Conservation (phyloP, 2,329 filamentous ascomycete genomes). For the Metarhizium rileyi region DNA sequence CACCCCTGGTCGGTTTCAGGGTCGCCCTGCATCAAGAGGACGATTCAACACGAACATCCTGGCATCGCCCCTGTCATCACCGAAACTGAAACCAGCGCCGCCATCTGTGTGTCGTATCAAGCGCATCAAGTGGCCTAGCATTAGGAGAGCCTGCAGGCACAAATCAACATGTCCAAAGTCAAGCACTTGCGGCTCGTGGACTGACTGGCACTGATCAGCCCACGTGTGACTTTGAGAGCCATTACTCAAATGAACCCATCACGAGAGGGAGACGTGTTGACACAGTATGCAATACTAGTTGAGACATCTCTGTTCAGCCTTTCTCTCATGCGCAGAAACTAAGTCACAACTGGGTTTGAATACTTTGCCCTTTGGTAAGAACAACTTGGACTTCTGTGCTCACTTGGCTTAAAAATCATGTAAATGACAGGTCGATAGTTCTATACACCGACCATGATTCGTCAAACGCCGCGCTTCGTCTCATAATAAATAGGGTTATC, state of each 20-base stretch:
- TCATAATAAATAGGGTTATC: background rate
- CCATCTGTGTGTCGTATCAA: background rate
- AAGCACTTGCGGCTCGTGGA: too few species aligned
- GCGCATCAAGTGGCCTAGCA: background rate
- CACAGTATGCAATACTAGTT: too few species aligned
- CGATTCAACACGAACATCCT: background rate
- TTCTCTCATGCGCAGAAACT: background rate
- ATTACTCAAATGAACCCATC: background rate
- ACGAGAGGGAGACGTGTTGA: background rate
- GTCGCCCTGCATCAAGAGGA: background rate
- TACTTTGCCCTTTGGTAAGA: background rate
- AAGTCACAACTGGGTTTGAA: background rate
- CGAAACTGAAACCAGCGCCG: background rate
- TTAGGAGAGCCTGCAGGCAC: too few species aligned
- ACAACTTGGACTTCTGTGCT: background rate
- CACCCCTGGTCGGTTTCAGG: background rate
- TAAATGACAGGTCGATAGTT: background rate
- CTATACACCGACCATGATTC: background rate
- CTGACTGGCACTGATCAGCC: too few species aligned
- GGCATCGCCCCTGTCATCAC: background rate
- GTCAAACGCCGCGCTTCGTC: background rate
- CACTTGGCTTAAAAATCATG: background rate
- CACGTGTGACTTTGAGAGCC: background rate
- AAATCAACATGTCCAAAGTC: too few species aligned
- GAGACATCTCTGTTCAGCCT: too few species aligned